These are phyloP conservation scores for Monosporascus sp. DNA, from an alignment of 2,329 filamentous ascomycete species.

Conservation along the genomic window DNA sequence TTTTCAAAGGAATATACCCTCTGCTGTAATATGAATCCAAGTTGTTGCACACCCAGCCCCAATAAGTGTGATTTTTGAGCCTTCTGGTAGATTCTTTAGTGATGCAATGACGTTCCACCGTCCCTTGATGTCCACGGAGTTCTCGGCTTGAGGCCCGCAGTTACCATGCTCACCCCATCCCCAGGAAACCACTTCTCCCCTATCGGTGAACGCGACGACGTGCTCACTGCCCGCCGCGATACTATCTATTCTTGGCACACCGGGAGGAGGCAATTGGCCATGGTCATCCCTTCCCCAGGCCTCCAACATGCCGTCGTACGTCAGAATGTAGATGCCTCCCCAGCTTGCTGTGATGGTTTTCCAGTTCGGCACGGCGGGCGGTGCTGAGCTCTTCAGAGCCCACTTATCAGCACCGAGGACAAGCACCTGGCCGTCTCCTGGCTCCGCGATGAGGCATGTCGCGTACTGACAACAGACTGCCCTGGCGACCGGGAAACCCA, in stretches of 20 bases:
- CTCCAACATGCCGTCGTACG: slow-evolving; percentile 51
- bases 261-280: slow-evolving; percentile 66
- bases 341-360: slow-evolving; percentile 71
- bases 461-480: slow-evolving; percentile 82
- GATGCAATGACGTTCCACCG: slow-evolving; percentile 63
- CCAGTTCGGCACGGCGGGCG: slow-evolving; percentile 51
- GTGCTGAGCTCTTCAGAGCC: slow-evolving; percentile 54
- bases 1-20: slow-evolving; percentile 26
- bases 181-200: slow-evolving; percentile 72
- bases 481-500: slow-evolving; percentile 56
- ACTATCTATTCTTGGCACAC: slow-evolving; percentile 50
- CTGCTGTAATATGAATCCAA: slow-evolving; percentile 56
- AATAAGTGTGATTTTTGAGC: slow-evolving; percentile 51
- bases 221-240: slow-evolving; percentile 91
- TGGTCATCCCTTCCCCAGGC: slow-evolving; percentile 85
- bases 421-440: slow-evolving; percentile 51
- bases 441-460: slow-evolving; percentile 62
- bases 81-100: slow-evolving; percentile 45
- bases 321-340: slow-evolving; percentile 72
- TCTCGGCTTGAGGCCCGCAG: slow-evolving; percentile 66
- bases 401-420: slow-evolving; percentile 75
- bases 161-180: slow-evolving; percentile 99
- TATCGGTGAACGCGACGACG: slow-evolving; percentile 62
- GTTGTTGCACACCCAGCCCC: slow-evolving; percentile 89
- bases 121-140: slow-evolving; percentile 56